Conservation (phyloP, 1,284 basidiomycete genomes). For the Malassezia restricta region DNA sequence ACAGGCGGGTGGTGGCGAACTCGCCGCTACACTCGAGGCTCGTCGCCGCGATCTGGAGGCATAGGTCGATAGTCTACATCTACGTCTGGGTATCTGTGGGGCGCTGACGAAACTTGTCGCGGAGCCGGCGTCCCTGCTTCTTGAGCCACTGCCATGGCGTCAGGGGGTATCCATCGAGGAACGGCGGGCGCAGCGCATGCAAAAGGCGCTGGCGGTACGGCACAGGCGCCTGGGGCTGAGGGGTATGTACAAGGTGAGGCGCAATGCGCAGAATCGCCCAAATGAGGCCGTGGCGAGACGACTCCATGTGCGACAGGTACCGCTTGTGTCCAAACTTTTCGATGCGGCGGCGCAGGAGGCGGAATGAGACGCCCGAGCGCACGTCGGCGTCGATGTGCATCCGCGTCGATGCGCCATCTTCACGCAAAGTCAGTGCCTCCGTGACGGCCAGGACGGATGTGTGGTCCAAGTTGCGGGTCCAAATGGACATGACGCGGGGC, state of each 20-base stretch:
- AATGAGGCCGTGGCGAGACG: conserved; percentile 31
- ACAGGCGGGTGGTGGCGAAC: conserved; percentile 27
- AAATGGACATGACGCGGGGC: conserved; percentile 30
- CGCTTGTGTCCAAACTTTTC: conserved; percentile 44
- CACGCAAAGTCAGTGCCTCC: conserved; percentile 27
- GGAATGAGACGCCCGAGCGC: conserved; percentile 29
- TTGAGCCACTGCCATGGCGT: conserved; percentile 31
- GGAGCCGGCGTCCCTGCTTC: conserved; percentile 20
- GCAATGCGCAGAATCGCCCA: conserved; percentile 20
- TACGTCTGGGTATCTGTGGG: not conserved
- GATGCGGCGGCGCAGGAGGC: conserved; percentile 31
- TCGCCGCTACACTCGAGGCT: conserved; percentile 35
- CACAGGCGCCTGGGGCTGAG: conserved; percentile 14
- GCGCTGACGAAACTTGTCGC: not conserved
- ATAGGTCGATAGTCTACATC: not conserved
- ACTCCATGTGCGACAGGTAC: conserved; percentile 39
- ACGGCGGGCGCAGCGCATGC: conserved; percentile 38
- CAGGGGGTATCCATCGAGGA: conserved; percentile 38
- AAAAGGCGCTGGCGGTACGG: conserved; percentile 26
- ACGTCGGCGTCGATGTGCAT: conserved; percentile 33
- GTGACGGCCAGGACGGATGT: conserved; percentile 39
- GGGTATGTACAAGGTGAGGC: conserved; percentile 7
- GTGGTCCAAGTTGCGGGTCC: conserved; percentile 44
- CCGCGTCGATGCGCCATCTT: conserved; percentile 13
- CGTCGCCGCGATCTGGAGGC: conserved; percentile 32